A percentile compares a stretch with the other conserved stretches of the same genome.
phyloP scores from a whole-genome alignment of 257 asterid species.

The Eucommia ulmoides region DNA sequence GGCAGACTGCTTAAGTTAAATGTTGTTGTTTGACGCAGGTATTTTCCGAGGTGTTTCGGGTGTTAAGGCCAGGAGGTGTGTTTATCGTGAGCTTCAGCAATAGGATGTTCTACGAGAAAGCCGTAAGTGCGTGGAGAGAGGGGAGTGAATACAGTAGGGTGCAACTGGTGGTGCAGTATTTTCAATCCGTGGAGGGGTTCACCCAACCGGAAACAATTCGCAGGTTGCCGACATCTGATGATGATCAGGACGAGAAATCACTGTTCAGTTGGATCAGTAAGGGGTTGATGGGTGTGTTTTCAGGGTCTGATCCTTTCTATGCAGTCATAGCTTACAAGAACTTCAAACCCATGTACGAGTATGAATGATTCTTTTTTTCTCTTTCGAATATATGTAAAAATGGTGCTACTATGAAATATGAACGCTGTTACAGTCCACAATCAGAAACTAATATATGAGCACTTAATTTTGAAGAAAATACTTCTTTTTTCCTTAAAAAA shows the following conservation, averaged over 20 bases:
- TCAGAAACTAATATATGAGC: too few species aligned
- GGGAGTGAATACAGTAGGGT: background rate
- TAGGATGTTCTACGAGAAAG: constrained; percentile 28
- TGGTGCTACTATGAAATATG: too few species aligned
- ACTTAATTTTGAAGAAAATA: too few species aligned
- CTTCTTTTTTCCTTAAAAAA: too few species aligned
- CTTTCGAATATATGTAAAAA: background rate
- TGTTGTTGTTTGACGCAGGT: constrained; percentile 35
- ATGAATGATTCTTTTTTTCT: background rate
- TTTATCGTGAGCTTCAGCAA: constrained; percentile 73
- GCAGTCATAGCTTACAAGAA: constrained; percentile 64
- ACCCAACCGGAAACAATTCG: constrained; percentile 41
- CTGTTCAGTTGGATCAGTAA: constrained; percentile 24
- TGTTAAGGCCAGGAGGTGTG: constrained; percentile 66
- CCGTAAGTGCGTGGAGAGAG: background rate
- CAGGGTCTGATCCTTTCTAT: constrained; percentile 66
- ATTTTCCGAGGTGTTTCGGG: constrained; percentile 46
- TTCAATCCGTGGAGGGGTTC: constrained; percentile 67
- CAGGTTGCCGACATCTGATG: constrained; percentile 12
- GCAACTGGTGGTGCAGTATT: constrained; percentile 51
- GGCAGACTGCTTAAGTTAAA: background rate
- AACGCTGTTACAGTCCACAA: too few species aligned
- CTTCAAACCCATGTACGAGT: constrained; percentile 42
- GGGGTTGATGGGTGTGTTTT: constrained; percentile 27
- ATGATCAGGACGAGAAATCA: constrained; percentile 13